Percentiles rank a stretch among this genome's conserved stretches.
phyloP scores from a whole-genome alignment of 176 grass and related monocot species.

The Themeda triandra region DNA sequence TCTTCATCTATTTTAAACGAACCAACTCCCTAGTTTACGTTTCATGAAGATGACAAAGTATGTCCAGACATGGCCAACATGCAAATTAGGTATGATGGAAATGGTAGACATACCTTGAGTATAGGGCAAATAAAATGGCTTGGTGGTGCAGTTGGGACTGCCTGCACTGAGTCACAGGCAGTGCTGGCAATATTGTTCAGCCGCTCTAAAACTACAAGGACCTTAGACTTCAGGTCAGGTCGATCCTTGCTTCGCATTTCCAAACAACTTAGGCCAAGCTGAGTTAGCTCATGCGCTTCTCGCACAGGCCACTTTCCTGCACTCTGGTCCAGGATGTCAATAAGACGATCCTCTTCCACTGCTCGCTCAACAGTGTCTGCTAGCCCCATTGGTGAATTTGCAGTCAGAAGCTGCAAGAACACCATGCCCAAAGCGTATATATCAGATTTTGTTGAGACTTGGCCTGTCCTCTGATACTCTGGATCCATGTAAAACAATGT shows the following conservation, averaged over 20 bases:
- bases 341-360: slow-evolving; percentile 39
- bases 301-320: slow-evolving; percentile 64
- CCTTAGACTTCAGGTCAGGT: slow-evolving; percentile 53
- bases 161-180: not conserved
- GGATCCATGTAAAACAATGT: slow-evolving; percentile 96
- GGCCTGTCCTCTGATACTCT: slow-evolving; percentile 88
- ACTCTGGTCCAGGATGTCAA: slow-evolving; percentile 46
- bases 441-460: slow-evolving; percentile 67
- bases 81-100: slow-evolving; percentile 6
- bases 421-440: slow-evolving; percentile 78
- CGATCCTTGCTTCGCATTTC: slow-evolving; percentile 74
- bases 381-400: slow-evolving; percentile 52
- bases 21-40: not conserved
- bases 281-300: slow-evolving; percentile 54
- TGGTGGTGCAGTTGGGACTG: slow-evolving; percentile 33
- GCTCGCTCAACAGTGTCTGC: slow-evolving; percentile 49
- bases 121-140: slow-evolving; percentile 77
- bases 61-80: not conserved
- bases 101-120: slow-evolving; percentile 59
- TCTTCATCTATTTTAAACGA: not conserved
- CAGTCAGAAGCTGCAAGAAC: slow-evolving; percentile 70
- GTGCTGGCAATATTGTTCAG: slow-evolving; percentile 44
- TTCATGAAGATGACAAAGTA: not conserved
- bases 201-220: slow-evolving; percentile 52
- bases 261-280: slow-evolving; percentile 60